Evolutionary conservation across 306 rosid species (phyloP).

Genomic region (Clitoria ternatea): DNA sequence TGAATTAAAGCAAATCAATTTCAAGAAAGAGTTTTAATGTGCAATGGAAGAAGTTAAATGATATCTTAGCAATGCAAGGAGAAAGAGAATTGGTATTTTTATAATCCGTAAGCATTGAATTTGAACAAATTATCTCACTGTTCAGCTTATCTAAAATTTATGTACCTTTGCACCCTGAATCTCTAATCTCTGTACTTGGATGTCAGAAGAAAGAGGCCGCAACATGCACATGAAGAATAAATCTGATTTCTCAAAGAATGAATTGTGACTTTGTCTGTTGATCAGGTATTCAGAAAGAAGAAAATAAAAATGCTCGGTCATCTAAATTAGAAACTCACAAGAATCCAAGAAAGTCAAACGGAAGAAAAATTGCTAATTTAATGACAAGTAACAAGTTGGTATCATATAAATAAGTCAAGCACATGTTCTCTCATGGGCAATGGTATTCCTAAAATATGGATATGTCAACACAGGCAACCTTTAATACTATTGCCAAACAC

Average conservation of each 20-base stretch:
- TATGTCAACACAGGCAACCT: background rate
- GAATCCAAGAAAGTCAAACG: background rate
- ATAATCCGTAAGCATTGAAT: background rate
- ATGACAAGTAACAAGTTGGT: background rate
- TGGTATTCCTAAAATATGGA: background rate
- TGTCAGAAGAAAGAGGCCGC: conserved; percentile 62
- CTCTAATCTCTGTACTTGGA: conserved; percentile 56
- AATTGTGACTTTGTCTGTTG: conserved; percentile 56
- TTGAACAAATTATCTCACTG: background rate
- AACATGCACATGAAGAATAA: conserved; percentile 66
- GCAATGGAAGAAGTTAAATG: background rate
- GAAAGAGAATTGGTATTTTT: background rate
- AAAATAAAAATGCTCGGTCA: background rate
- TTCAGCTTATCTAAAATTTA: background rate
- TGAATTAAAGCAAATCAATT: background rate
- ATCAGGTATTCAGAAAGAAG: conserved; percentile 21
- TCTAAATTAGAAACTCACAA: background rate
- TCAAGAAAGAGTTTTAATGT: background rate
- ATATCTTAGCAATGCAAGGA: background rate
- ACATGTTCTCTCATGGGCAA: background rate
- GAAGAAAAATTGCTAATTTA: background rate
- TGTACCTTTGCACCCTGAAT: conserved; percentile 62
- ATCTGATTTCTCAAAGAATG: conserved; percentile 69
- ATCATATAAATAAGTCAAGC: background rate
- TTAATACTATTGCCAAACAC: background rate